These are phyloP conservation scores for Achaetomium macrosporum DNA, from an alignment of 2,329 filamentous ascomycete genomes.

Conservation along the genomic window DNA sequence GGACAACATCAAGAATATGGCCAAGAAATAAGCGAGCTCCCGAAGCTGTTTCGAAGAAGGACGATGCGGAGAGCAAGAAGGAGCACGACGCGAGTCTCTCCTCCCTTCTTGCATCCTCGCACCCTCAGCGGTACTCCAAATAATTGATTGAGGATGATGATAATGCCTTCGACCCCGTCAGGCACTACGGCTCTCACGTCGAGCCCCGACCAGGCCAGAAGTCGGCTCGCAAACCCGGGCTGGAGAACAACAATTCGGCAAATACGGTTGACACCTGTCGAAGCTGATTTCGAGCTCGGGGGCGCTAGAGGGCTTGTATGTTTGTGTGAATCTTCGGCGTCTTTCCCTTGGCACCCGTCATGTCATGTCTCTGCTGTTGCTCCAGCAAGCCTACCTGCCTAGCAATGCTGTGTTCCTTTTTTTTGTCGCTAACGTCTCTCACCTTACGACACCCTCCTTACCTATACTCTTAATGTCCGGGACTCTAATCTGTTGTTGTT, in stretches of 20 bases:
- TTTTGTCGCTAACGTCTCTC: conserved; percentile 2
- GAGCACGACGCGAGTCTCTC: not conserved
- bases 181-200: too few species aligned
- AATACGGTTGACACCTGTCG: too few species aligned
- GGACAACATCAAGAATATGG: conserved; percentile 67
- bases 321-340: too few species aligned
- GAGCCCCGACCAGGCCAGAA: too few species aligned
- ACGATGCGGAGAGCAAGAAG: not conserved
- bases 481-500: not conserved
- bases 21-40: conserved; percentile 32
- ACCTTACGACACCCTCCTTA: conserved; percentile 10
- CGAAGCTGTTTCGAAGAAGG: not conserved
- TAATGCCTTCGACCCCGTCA: too few species aligned
- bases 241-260: too few species aligned
- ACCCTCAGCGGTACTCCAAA: too few species aligned
- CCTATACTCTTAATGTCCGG: conserved; percentile 9
- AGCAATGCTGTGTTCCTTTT: not conserved
- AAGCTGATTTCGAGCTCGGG: too few species aligned
- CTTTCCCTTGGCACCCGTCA: not conserved
- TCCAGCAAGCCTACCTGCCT: not conserved
- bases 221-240: too few species aligned
- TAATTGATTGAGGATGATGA: too few species aligned
- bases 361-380: not conserved
- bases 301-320: too few species aligned
- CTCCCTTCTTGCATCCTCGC: too few species aligned